phyloP scores from a whole-genome alignment of 371 early-diverging fungal species.

The Circinella minor region DNA sequence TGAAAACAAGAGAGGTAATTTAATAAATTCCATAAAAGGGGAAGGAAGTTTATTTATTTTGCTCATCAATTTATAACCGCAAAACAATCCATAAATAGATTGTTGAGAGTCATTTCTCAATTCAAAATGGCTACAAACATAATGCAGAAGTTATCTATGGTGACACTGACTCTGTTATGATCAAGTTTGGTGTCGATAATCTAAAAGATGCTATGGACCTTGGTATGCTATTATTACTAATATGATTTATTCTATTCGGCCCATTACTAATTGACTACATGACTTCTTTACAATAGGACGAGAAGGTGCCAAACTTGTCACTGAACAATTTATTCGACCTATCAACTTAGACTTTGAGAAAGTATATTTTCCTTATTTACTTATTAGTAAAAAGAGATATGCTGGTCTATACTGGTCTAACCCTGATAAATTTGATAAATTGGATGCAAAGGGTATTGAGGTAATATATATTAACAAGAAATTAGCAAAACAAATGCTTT shows the following conservation, averaged over 20 bases:
- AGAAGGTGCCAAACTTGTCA: constrained; percentile 90
- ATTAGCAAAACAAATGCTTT: no score
- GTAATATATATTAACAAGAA: constrained; percentile 35
- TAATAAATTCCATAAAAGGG: neutral
- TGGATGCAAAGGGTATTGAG: constrained; percentile 99
- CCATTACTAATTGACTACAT: neutral
- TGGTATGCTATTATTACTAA: constrained; percentile 47
- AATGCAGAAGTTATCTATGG: constrained; percentile 98
- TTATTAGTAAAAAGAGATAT: constrained; percentile 99
- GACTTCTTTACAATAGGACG: constrained; percentile 36
- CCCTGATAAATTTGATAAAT: constrained; percentile 90
- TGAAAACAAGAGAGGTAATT: constrained; percentile 80
- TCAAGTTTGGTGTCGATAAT: constrained; percentile 89
- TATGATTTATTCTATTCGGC: no score
- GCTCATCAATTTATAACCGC: neutral
- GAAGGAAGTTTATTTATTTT: neutral
- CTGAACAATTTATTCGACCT: constrained; percentile 89
- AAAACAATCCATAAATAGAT: constrained; percentile 36
- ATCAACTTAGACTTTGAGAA: constrained; percentile 99
- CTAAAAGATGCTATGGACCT: constrained; percentile 90
- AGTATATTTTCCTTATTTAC: constrained; percentile 97
- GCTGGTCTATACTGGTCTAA: constrained; percentile 99
- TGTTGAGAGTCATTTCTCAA: constrained; percentile 87
- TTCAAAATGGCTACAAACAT: constrained; percentile 86
- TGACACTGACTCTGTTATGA: constrained; percentile 99